Base-by-base conservation (phyloP, 768 basidiomycete genomes). In the Suillus placidus region DNA sequence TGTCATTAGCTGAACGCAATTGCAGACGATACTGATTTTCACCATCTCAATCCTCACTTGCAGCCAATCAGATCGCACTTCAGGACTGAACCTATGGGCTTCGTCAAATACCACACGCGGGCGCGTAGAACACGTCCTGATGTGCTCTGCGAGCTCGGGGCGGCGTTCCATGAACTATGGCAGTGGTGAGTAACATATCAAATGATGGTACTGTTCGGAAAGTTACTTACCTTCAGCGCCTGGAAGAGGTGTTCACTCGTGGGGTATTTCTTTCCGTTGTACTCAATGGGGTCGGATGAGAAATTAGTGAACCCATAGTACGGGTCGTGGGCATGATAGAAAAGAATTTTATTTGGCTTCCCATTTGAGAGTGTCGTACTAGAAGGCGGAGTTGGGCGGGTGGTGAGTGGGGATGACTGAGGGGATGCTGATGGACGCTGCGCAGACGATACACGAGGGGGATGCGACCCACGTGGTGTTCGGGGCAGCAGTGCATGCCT, bases 201-300 rank as follows among this genome's bases (percentile, higher is more conserved):
- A 9, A 40, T 26, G 20, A 38, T 6, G 14, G 26, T n/a, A 23
- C 23, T 18, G 37, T 26, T 58, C 16, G 23, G 7, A 18, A 58
- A 58, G 16, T 16, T 10, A 18, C 75, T 73, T 54, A 78, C 78
- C 76, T 79, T 83, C 70, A 82, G 74, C 30, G 83, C 78, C 63
- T 84, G 82, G 60, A 81, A 84, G 47, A 84, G 68, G 67, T 84
- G 84, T 67, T 83, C 83, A 56, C 80, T 80, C 12, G 84, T 84
- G 0, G 80, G 80, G 65, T 84, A 84, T 3, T 67, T 52, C 66
- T 76, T 79, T 16, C 80, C 78, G 14, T 68, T 64, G 65, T 81
- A 82, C 26, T 73, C 69, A 37, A 85, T 76, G 5, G 78, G 70
- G 68, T 84, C 79, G 6, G 80, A 70, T 4, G 83, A 83, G 65